These are phyloP conservation scores for Elaeagnus macrophylla DNA, from an alignment of 306 rosid genomes.

Conservation along the genomic window DNA sequence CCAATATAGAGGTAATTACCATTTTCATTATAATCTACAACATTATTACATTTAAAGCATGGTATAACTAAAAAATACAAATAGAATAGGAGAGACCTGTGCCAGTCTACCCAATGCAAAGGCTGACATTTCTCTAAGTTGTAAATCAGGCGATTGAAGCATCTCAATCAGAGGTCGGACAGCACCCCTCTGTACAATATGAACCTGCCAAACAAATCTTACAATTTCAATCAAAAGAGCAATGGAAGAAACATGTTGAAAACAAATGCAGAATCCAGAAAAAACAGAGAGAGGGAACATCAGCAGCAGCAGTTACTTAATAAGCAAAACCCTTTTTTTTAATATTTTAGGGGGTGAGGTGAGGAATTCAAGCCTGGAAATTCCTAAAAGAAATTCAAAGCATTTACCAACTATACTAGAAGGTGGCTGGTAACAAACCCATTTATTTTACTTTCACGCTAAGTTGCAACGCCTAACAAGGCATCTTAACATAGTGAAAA, in stretches of 20 bases:
- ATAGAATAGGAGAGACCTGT: constrained; percentile 43
- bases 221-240: constrained; percentile 1
- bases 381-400: no score
- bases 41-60: constrained; percentile 2
- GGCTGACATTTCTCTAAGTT: constrained; percentile 96
- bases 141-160: constrained; percentile 93
- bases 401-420: no score
- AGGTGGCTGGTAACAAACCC: no score
- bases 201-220: constrained; percentile 48
- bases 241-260: neutral
- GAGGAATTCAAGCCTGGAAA: no score
- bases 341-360: no score
- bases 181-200: constrained; percentile 98
- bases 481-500: no score
- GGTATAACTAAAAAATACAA: constrained; percentile 1
- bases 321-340: no score
- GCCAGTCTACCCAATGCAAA: constrained; percentile 98
- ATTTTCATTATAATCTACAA: no score
- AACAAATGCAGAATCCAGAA: constrained; percentile 7
- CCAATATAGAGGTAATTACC: no score
- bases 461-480: no score
- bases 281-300: neutral
- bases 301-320: no score
- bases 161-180: constrained; percentile 90
- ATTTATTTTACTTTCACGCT: no score